A percentile compares a stretch with the other conserved stretches of the same genome.
Evolutionary conservation across 2,329 filamentous ascomycete genomes (phyloP).

Genomic region (Acephala macrosclerotiorum): DNA sequence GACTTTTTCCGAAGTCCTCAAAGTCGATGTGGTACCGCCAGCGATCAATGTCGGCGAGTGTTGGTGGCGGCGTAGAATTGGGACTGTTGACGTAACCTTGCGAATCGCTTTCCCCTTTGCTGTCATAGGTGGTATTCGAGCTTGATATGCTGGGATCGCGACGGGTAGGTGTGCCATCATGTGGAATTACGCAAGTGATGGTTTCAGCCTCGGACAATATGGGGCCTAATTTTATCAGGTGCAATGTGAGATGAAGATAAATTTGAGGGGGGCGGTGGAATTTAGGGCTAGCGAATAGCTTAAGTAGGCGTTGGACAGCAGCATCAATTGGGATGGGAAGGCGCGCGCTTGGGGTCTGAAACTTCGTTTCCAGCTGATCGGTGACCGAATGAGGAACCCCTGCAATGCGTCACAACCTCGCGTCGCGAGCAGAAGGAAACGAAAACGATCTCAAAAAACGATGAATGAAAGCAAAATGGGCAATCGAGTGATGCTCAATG

Average conservation of each 20-base stretch:
- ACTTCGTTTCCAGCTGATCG: not conserved
- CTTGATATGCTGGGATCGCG: not conserved
- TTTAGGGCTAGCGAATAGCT: not conserved
- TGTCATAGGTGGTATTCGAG: not conserved
- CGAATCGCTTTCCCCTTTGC: constrained; percentile 3
- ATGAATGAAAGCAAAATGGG: too few relatives aligned
- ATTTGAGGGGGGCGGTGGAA: not conserved
- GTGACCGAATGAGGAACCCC: constrained; percentile 1
- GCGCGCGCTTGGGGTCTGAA: not conserved
- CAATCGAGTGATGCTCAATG: too few relatives aligned
- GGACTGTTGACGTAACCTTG: constrained; percentile 18
- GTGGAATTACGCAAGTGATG: not conserved
- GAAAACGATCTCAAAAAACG: too few relatives aligned
- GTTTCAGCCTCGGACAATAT: not conserved
- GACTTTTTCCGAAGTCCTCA: constrained; percentile 44
- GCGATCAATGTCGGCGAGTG: constrained; percentile 20
- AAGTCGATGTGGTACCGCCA: constrained; percentile 30
- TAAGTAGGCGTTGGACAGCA: not conserved
- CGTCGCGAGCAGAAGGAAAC: too few relatives aligned
- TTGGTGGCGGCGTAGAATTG: constrained; percentile 23
- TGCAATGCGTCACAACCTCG: not conserved
- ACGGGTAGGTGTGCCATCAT: not conserved
- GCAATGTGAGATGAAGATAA: not conserved
- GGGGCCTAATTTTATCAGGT: not conserved
- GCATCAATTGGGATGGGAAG: not conserved